These are phyloP conservation scores for Gnaphalium uliginosum DNA, from an alignment of 129 eudicot species.

Conservation along the genomic window DNA sequence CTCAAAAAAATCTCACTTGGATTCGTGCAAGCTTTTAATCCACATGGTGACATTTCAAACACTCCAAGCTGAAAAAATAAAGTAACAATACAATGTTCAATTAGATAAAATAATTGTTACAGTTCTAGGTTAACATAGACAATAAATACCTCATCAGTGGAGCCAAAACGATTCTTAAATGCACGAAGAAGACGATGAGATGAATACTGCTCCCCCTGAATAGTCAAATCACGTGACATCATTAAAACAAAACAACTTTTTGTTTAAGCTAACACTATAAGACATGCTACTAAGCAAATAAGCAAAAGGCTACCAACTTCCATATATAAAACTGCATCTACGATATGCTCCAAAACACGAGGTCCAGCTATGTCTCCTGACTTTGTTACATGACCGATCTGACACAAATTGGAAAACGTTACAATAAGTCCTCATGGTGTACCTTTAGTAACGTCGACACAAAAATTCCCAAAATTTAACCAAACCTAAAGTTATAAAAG, in stretches of 20 bases:
- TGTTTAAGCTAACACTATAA: neutral
- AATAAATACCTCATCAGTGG: constrained; percentile 83
- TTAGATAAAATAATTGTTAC: too few relatives aligned
- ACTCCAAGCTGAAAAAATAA: constrained; percentile 68
- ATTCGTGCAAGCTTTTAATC: constrained; percentile 67
- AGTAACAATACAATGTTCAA: neutral
- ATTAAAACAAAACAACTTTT: neutral
- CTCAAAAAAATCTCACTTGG: constrained; percentile 75
- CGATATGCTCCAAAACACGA: constrained; percentile 89
- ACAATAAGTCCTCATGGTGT: too few relatives aligned
- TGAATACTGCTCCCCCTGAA: constrained; percentile 88
- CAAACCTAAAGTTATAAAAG: too few relatives aligned
- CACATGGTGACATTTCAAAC: constrained; percentile 77
- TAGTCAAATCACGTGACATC: constrained; percentile 11
- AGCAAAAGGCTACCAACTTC: constrained; percentile 58
- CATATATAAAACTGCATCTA: constrained; percentile 84
- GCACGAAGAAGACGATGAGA: constrained; percentile 88
- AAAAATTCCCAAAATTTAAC: too few relatives aligned
- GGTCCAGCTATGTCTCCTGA: constrained; percentile 98
- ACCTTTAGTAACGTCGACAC: too few relatives aligned
- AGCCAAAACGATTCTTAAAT: constrained; percentile 90
- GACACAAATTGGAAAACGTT: neutral
- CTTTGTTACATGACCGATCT: constrained; percentile 92
- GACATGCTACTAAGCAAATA: neutral
- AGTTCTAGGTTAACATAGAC: constrained; percentile 5